Base-by-base conservation (phyloP, 139 green algal species). In the Trebouxia sp. region DNA sequence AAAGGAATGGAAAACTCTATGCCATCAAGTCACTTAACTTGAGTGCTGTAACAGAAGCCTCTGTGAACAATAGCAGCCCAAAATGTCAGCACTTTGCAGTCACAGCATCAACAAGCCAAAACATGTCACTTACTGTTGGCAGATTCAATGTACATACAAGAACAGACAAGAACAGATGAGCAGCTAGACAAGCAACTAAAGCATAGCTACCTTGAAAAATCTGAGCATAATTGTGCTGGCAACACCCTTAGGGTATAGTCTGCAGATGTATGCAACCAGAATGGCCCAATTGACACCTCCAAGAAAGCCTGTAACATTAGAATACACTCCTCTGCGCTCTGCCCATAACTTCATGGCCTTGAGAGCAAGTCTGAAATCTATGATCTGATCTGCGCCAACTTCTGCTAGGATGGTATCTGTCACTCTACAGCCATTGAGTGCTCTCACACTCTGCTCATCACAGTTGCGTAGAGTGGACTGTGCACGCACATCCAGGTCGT, bases 281-380 rank as follows among this genome's bases (percentile, higher is more conserved):
- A 99, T 96, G 53, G 96, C 96, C 92, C 93, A 96, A 83, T 99
- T 99, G 35, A 99, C 93, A 24, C 96, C 96, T 15, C 96, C 96
- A 58, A 99, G 87, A 84, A 95, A 98, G 28, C 96, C 96, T 5
- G 87, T 87, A 6, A 94, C 90, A 84, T 98, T 98, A 80, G 80
- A 89, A 88, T 95, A 95, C 9, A 98, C 89, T 24, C 91, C 92
- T 3, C 92, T 90, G 24, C 82, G 80, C 77, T 96, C 89, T 15
- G 95, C 95, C 96, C 96, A 99, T 47, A 97, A 84, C 91, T 98
- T 98, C 66, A 98, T 80, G 38, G 82, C 86, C 67, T 93, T 85
- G 79, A 98, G 85, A 32, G 66, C 37, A 56, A 79, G 39, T 7
- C 32, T 65, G 72, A 79, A 79, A 45, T 65, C 45, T 45, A 30